Conservation (phyloP, 2,329 filamentous ascomycete species). For the Teratosphaeria epicoccoides region DNA sequence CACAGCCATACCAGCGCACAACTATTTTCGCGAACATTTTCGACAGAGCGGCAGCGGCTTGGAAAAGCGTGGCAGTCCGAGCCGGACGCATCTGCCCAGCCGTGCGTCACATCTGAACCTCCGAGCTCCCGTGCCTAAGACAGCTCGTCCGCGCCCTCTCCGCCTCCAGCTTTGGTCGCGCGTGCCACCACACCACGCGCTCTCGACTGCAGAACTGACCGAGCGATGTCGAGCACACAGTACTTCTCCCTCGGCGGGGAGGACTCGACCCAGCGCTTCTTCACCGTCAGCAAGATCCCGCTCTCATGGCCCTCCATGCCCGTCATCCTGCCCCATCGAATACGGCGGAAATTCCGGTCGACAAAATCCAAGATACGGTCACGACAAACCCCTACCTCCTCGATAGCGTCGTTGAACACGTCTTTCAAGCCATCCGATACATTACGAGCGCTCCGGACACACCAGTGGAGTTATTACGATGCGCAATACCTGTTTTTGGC, state of each 20-base stretch:
- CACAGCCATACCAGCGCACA: neutral
- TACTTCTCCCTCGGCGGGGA: slow-evolving; percentile 21
- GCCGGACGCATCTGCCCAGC: neutral
- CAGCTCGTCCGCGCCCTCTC: neutral
- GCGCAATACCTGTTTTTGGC: slow-evolving; percentile 71
- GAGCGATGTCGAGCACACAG: slow-evolving; percentile 13
- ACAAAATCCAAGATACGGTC: slow-evolving; percentile 55
- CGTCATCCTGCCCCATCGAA: slow-evolving; percentile 50
- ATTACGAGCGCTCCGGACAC: slow-evolving; percentile 60
- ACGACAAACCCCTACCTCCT: slow-evolving; percentile 56
- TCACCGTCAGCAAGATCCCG: slow-evolving; percentile 34
- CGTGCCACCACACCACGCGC: neutral
- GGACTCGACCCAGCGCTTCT: slow-evolving; percentile 28
- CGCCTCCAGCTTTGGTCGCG: neutral
- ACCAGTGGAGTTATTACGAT: slow-evolving; percentile 74
- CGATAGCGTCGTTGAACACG: slow-evolving; percentile 65
- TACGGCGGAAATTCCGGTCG: slow-evolving; percentile 54
- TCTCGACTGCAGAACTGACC: neutral
- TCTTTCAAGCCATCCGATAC: slow-evolving; percentile 75
- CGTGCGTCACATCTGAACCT: neutral
- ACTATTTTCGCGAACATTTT: neutral
- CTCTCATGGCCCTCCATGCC: slow-evolving; percentile 39
- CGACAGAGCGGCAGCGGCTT: neutral
- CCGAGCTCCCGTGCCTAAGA: neutral
- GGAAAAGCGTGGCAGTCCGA: neutral